These are phyloP conservation scores for Buddleja alternifolia DNA, from an alignment of 257 asterid species.

Conservation along the genomic window DNA sequence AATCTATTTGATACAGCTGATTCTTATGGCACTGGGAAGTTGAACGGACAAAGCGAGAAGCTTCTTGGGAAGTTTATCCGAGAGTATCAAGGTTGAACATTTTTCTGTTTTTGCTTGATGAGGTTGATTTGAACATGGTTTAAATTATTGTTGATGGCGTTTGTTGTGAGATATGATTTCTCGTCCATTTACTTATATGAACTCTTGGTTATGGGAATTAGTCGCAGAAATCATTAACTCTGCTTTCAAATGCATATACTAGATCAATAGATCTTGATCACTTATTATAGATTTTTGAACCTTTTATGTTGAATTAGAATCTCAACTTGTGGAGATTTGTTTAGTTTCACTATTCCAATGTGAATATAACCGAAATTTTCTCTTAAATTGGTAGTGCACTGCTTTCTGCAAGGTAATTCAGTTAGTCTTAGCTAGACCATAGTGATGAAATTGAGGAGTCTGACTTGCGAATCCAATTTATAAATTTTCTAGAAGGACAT, in stretches of 20 bases:
- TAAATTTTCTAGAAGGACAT: too few species aligned
- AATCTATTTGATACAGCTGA: slow-evolving; percentile 94
- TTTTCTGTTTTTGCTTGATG: background rate
- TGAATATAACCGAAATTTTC: too few species aligned
- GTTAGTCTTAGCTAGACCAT: too few species aligned
- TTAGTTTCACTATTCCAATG: too few species aligned
- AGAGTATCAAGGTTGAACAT: slow-evolving; percentile 48
- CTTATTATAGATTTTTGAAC: too few species aligned
- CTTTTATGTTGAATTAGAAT: too few species aligned
- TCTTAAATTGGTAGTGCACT: too few species aligned
- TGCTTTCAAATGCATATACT: background rate
- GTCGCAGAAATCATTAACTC: background rate
- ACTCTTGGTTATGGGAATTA: slow-evolving; percentile 6
- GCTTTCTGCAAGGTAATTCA: too few species aligned
- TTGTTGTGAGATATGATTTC: background rate
- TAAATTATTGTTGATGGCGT: background rate
- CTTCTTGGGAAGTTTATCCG: slow-evolving; percentile 90
- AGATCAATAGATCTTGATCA: background rate
- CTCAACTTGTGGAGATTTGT: too few species aligned
- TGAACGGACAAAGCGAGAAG: slow-evolving; percentile 92
- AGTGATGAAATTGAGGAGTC: too few species aligned
- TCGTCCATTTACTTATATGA: background rate
- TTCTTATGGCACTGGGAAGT: slow-evolving; percentile 89
- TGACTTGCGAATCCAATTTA: too few species aligned
- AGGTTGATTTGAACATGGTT: slow-evolving; percentile 6